A percentile compares a stretch with the other conserved stretches of the same genome.
These are phyloP conservation scores for Fusarium begoniae DNA, from an alignment of 2,329 filamentous ascomycete species.

Conservation along the genomic window DNA sequence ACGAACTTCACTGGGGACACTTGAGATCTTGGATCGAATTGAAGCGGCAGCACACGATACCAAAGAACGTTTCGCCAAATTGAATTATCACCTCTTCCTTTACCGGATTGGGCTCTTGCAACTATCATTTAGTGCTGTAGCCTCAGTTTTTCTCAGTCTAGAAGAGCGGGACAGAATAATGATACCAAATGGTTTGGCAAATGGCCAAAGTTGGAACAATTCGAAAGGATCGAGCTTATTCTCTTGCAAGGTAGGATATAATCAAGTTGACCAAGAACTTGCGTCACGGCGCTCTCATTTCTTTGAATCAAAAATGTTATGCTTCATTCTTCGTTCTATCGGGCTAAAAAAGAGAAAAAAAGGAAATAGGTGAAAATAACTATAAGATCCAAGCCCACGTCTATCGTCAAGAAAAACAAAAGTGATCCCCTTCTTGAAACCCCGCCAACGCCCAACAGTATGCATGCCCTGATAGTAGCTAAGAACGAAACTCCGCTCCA, in stretches of 20 bases:
- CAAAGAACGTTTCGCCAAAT: not conserved
- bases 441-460: constrained; percentile 42
- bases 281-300: not conserved
- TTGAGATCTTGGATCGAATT: not conserved
- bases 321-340: constrained; percentile 36
- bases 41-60: not conserved
- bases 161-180: not conserved
- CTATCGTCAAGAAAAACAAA: constrained; percentile 28
- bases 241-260: not conserved
- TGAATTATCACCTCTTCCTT: not conserved
- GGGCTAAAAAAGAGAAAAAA: constrained; percentile 24
- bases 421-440: constrained; percentile 32
- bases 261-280: not conserved
- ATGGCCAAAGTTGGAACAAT: not conserved
- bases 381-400: constrained; percentile 21
- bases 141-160: not conserved
- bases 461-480: constrained; percentile 37
- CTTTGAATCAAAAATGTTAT: constrained; percentile 8
- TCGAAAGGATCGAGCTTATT: not conserved
- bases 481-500: constrained; percentile 32
- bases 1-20: not conserved
- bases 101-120: too few relatives aligned
- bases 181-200: not conserved
- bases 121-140: not conserved
- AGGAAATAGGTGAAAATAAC: not conserved